These are phyloP conservation scores for Calonectria naviculata DNA, from an alignment of 2,329 filamentous ascomycete species.

Conservation along the genomic window DNA sequence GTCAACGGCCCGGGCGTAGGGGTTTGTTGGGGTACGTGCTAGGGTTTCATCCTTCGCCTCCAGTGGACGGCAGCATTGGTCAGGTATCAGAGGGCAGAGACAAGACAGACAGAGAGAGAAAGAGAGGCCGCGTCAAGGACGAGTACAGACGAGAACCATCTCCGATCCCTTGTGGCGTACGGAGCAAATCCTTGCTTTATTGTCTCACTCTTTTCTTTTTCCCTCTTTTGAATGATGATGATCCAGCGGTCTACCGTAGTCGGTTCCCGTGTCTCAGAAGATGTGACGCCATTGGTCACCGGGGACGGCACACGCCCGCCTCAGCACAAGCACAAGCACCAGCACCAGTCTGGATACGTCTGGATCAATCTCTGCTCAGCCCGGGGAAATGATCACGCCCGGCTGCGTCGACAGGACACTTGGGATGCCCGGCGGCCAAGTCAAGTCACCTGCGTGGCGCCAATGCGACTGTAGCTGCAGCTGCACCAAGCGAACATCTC, in stretches of 20 bases:
- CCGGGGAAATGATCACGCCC: background rate
- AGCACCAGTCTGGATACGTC: background rate
- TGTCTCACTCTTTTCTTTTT: background rate
- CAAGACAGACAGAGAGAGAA: background rate
- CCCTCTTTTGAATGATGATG: background rate
- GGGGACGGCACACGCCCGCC: background rate
- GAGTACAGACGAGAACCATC: background rate
- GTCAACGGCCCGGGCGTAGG: background rate
- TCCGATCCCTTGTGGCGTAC: background rate
- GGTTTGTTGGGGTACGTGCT: background rate
- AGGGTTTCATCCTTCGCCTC: background rate
- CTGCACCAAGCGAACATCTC: background rate
- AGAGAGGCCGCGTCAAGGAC: background rate
- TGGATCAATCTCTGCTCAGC: background rate
- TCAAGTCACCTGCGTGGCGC: background rate
- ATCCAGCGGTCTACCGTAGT: background rate
- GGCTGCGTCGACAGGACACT: no score
- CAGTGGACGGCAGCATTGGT: background rate
- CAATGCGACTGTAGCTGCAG: background rate
- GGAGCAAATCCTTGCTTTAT: background rate
- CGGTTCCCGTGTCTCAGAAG: conserved; percentile 7
- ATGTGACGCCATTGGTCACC: conserved; percentile 4
- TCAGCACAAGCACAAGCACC: background rate
- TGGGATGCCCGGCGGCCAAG: no score
- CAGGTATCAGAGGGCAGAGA: background rate